Percentiles rank a stretch among this genome's conserved stretches.
These are phyloP conservation scores for Colletotrichum simmondsii DNA, from an alignment of 2,329 filamentous ascomycete species.

Conservation along the genomic window DNA sequence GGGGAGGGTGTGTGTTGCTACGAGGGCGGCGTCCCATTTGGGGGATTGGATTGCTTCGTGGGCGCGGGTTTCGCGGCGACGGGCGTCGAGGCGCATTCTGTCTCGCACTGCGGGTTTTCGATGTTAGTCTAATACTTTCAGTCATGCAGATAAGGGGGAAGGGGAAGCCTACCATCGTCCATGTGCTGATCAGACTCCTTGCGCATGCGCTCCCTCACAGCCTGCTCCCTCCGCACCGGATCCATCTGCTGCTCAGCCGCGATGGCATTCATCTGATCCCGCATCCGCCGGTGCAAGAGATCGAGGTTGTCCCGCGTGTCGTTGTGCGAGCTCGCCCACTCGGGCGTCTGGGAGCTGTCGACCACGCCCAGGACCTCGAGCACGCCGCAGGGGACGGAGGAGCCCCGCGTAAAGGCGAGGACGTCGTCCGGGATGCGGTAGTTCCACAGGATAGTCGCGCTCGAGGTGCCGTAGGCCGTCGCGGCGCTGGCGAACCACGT, in stretches of 20 bases:
- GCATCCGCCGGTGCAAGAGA: constrained; percentile 45
- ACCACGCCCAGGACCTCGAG: constrained; percentile 65
- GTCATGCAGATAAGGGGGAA: neutral
- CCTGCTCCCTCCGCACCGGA: constrained; percentile 52
- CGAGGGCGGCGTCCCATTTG: constrained; percentile 60
- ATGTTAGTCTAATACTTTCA: neutral
- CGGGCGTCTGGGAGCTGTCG: constrained; percentile 61
- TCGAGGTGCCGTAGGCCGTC: constrained; percentile 65
- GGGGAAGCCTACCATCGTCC: constrained; percentile 54
- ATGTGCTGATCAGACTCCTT: constrained; percentile 56
- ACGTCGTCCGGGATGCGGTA: constrained; percentile 67
- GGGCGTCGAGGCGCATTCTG: constrained; percentile 47
- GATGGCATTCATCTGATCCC: constrained; percentile 54
- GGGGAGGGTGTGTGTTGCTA: constrained; percentile 55
- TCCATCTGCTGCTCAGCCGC: constrained; percentile 56
- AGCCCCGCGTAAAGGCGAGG: constrained; percentile 59
- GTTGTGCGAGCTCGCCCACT: constrained; percentile 60
- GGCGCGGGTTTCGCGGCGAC: constrained; percentile 57
- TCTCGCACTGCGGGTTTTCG: constrained; percentile 51
- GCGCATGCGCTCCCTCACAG: constrained; percentile 51
- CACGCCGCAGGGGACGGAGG: constrained; percentile 68
- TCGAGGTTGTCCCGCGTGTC: constrained; percentile 50
- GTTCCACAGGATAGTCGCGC: constrained; percentile 68
- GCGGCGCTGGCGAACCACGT: constrained; percentile 68
- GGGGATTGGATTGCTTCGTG: constrained; percentile 64